Percentiles rank a stretch among this genome's conserved stretches.
Conservation (phyloP, 495 filamentous ascomycete species). For the Polyplosphaeria fusca region DNA sequence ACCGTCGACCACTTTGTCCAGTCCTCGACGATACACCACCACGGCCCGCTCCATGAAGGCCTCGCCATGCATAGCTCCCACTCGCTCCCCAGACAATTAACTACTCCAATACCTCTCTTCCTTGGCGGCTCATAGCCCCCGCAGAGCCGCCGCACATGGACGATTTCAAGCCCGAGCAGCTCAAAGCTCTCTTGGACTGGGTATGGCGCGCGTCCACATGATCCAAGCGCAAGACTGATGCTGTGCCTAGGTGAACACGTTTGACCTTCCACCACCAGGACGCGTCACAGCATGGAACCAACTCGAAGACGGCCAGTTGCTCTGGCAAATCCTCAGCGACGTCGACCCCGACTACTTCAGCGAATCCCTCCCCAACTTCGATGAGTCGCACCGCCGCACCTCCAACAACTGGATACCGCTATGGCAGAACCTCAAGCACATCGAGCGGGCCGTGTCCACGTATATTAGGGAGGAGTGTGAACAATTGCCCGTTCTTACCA, state of each 20-base stretch:
- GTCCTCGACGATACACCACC: too few relatives aligned
- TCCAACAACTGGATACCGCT: constrained; percentile 32
- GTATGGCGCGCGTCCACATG: constrained; percentile 27
- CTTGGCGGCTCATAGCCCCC: constrained; percentile 15
- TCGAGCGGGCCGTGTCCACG: constrained; percentile 61
- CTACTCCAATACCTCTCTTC: constrained; percentile 1
- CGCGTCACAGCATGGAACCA: constrained; percentile 46
- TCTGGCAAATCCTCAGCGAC: constrained; percentile 65
- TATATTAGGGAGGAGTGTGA: constrained; percentile 62
- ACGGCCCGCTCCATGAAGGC: constrained; percentile 9
- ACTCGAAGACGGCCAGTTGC: constrained; percentile 69
- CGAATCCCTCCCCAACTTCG: constrained; percentile 56
- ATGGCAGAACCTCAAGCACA: constrained; percentile 58
- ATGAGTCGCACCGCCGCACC: constrained; percentile 39
- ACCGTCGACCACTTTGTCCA: not conserved
- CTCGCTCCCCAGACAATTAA: constrained; percentile 12
- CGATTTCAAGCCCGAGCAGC: constrained; percentile 35
- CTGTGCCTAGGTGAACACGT: constrained; percentile 29
- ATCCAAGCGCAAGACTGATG: not conserved
- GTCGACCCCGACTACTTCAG: constrained; percentile 68
- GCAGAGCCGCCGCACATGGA: constrained; percentile 13
- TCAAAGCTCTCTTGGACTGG: constrained; percentile 56
- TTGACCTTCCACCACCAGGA: constrained; percentile 30
- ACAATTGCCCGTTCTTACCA: constrained; percentile 49
- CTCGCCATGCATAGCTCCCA: constrained; percentile 28